Conservation (phyloP, 2,329 filamentous ascomycete species). For the Zasmidium citrigriseum region DNA sequence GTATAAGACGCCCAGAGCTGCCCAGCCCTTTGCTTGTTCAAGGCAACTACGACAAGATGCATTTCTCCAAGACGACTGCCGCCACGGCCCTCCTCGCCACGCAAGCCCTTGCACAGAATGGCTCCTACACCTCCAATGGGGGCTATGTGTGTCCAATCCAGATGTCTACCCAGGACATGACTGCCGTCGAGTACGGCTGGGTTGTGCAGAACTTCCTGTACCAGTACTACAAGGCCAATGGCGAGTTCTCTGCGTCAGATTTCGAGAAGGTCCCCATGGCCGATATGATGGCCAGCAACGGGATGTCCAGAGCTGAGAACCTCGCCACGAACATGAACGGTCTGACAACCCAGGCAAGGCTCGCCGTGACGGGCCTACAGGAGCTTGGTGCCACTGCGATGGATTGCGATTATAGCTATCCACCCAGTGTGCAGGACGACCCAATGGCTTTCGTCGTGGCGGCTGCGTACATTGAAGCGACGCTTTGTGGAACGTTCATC, state of each 20-base stretch:
- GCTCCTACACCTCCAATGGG: neutral
- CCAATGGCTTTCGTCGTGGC: neutral
- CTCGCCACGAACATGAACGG: neutral
- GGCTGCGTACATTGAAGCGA: neutral
- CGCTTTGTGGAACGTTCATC: neutral
- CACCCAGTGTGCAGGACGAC: neutral
- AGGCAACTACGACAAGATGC: neutral
- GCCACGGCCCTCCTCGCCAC: neutral
- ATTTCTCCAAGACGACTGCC: neutral
- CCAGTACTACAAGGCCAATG: neutral
- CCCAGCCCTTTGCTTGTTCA: too few species aligned
- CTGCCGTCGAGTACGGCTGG: neutral
- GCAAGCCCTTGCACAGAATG: neutral
- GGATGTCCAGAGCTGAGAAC: neutral
- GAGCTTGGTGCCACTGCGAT: neutral
- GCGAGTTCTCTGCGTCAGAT: neutral
- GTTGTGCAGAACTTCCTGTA: neutral
- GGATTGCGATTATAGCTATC: neutral
- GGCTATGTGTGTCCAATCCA: neutral
- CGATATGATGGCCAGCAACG: neutral
- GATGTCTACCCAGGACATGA: neutral
- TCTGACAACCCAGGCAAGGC: neutral
- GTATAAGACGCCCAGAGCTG: too few species aligned
- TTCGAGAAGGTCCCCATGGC: neutral
- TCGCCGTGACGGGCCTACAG: neutral